Conservation (phyloP, 78 protist genomes). For the Polysphondylium violaceum region DNA sequence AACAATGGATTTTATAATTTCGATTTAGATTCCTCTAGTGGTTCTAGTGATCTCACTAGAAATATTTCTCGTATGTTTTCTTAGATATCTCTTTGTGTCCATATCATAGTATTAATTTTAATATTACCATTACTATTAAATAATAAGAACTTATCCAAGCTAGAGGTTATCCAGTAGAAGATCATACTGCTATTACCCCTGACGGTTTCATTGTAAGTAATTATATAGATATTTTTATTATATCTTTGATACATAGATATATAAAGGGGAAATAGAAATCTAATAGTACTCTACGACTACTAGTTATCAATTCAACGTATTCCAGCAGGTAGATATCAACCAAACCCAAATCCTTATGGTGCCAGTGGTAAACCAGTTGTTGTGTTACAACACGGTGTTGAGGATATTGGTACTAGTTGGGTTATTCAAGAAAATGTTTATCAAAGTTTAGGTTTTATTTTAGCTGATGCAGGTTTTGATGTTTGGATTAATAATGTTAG, state of each 20-base stretch:
- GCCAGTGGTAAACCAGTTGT: slow-evolving; percentile 75
- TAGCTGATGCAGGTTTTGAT: slow-evolving; percentile 85
- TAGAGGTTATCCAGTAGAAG: slow-evolving; percentile 81
- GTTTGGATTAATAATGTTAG: slow-evolving; percentile 84
- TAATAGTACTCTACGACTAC: neutral
- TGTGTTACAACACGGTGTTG: slow-evolving; percentile 83
- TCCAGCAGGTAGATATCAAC: slow-evolving; percentile 65
- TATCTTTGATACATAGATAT: neutral
- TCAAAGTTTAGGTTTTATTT: slow-evolving; percentile 73
- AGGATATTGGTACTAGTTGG: slow-evolving; percentile 76
- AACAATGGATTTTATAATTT: too few relatives aligned
- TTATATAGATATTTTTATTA: neutral
- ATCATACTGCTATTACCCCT: slow-evolving; percentile 50
- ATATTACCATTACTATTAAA: too few relatives aligned
- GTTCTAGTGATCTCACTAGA: too few relatives aligned
- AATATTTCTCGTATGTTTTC: too few relatives aligned
- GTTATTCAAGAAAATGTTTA: slow-evolving; percentile 61
- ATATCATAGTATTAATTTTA: too few relatives aligned
- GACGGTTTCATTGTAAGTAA: slow-evolving; percentile 77
- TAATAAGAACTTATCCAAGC: slow-evolving; percentile 69
- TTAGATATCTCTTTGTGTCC: too few relatives aligned
- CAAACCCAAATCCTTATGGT: slow-evolving; percentile 63
- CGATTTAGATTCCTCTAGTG: too few relatives aligned
- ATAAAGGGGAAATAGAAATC: neutral
- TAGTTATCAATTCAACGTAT: slow-evolving; percentile 72